Evolutionary conservation across 768 basidiomycete species (phyloP).

Genomic region (Termitomyces sp.): DNA sequence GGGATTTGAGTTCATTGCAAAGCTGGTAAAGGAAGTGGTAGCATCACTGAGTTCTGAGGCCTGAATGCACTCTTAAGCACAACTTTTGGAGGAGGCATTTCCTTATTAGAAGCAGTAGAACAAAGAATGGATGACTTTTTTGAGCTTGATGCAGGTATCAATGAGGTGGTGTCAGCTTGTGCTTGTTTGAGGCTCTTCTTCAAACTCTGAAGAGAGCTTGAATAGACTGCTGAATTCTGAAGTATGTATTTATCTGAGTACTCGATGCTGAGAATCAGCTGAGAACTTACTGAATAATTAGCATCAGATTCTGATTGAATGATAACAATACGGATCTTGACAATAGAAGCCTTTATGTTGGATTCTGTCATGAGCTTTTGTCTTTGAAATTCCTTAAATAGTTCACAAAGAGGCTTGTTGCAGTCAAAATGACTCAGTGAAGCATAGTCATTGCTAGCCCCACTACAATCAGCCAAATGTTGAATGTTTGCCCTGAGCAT

Average conservation of each 20-base stretch:
- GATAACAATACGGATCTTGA: background rate
- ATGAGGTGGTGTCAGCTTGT: background rate
- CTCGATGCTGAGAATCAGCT: background rate
- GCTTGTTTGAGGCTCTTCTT: background rate
- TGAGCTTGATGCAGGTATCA: background rate
- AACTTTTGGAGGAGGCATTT: background rate
- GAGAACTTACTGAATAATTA: background rate
- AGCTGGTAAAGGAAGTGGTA: background rate
- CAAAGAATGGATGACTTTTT: background rate
- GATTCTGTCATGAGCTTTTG: background rate
- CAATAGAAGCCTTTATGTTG: background rate
- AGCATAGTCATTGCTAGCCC: background rate
- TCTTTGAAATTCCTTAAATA: background rate
- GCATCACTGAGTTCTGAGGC: background rate
- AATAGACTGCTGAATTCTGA: background rate
- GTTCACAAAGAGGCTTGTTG: background rate
- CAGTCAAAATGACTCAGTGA: background rate
- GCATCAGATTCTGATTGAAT: background rate
- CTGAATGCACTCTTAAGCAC: background rate
- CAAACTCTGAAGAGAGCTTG: background rate
- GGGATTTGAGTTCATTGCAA: background rate
- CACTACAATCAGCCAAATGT: background rate
- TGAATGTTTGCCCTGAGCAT: background rate
- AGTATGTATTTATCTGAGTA: background rate
- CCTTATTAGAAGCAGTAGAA: background rate